Base-by-base conservation (phyloP, 1,139 yeast genomes). In the Nematodospora anomalae region DNA sequence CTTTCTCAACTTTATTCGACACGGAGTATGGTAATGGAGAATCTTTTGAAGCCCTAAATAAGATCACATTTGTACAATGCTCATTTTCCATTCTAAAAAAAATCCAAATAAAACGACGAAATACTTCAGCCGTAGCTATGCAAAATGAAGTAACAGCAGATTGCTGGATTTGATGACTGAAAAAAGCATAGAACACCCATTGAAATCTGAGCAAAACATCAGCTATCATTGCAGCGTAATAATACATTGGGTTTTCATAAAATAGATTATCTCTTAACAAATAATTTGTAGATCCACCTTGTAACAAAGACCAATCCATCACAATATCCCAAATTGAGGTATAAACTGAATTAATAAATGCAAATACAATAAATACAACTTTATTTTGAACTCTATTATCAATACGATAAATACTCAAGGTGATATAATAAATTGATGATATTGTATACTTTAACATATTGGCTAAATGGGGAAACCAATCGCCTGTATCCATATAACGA, bases 381-480 rank as follows among this genome's bases (percentile, higher is more conserved):
- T 83, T 68, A 45, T 76, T 66, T 10, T 56, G 51, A 1, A 53
- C 42, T 0, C 64, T 50, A 10, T 70, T 64, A 28, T 80, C 72
- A 36, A 87, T 84, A 49, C 98, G 76, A 56, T 88, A 90, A 21
- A 83, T 65, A 62, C 95, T 85, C 46, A 92, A 67, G n/a, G 83
- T 67, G 51, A 80, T 76, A 58, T 86, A 83, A 60, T 86, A 88
- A 16, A 76, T 48, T 3, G 86, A 74, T 2, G 89, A 75, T 24
- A 83, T 62, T 1, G 74, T 54, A 57, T 90, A 92, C 58, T 92
- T 92, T 30, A 70, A 52, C 72, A 88, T 87, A 53, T 92, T 92
- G n/a, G 96, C 92, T 43, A 92, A 64, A 71, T 92, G 99, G 1
- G 99, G 99, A 55, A 92, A 94, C 85, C 90, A 83, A 53, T 90